These are phyloP conservation scores for Lentinula sp. DNA, from an alignment of 768 basidiomycete genomes.

Conservation along the genomic window DNA sequence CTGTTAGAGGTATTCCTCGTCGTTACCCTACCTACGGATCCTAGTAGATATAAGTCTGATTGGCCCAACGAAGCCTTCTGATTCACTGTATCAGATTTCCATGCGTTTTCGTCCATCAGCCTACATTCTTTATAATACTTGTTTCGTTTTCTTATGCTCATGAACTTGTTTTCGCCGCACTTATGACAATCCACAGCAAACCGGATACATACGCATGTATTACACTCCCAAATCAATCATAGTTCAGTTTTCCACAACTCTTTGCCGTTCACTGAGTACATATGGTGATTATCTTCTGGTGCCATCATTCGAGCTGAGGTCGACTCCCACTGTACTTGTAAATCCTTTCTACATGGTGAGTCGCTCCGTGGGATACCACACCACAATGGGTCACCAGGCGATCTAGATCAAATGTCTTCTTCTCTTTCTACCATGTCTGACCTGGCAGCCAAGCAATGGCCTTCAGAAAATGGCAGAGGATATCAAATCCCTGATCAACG, in stretches of 20 bases:
- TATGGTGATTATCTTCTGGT: no score
- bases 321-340: no score
- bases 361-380: neutral
- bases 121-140: neutral
- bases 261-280: no score
- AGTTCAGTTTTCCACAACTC: no score
- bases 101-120: neutral
- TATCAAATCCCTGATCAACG: conserved; percentile 14
- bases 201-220: neutral
- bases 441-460: conserved; percentile 8
- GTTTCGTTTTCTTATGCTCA: neutral
- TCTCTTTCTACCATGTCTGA: neutral
- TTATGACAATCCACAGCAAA: neutral
- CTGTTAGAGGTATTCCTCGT: neutral
- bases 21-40: neutral
- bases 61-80: neutral
- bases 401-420: neutral
- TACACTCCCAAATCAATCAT: neutral
- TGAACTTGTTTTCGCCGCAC: neutral
- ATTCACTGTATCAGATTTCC: neutral
- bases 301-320: no score
- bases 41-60: neutral
- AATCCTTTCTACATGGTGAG: no score
- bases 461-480: conserved; percentile 14
- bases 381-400: no score